Evolutionary conservation across 192 early-diverging fungal genomes (phyloP).

Genomic region (Coemansia interrupta): DNA sequence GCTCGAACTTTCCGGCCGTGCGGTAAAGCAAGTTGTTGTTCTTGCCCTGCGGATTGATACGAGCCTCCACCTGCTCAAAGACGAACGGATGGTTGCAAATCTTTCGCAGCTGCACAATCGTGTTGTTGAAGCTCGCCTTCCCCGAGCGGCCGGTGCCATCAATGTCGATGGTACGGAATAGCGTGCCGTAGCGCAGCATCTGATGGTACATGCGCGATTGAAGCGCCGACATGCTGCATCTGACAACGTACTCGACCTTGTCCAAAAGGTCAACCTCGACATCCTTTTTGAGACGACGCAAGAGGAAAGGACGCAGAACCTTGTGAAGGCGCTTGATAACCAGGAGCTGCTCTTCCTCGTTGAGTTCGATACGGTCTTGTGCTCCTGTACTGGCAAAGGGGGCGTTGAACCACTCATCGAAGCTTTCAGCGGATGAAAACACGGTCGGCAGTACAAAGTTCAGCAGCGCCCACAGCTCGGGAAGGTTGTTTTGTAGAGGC

Average conservation of each 20-base stretch:
- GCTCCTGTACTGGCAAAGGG: slow-evolving; percentile 79
- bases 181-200: slow-evolving; percentile 73
- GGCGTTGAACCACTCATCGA: slow-evolving; percentile 99
- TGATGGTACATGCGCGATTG: slow-evolving; percentile 83
- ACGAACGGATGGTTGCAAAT: slow-evolving; percentile 99
- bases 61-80: slow-evolving; percentile 85
- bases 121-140: slow-evolving; percentile 76
- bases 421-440: slow-evolving; percentile 93
- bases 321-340: slow-evolving; percentile 97
- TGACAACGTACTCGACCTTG: slow-evolving; percentile 92
- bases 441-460: slow-evolving; percentile 96
- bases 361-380: slow-evolving; percentile 87
- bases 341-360: slow-evolving; percentile 96
- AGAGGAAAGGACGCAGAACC: slow-evolving; percentile 92
- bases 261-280: slow-evolving; percentile 97
- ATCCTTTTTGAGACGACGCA: slow-evolving; percentile 95
- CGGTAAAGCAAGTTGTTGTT: slow-evolving; percentile 80
- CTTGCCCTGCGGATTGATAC: slow-evolving; percentile 67
- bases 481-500: slow-evolving; percentile 97
- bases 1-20: slow-evolving; percentile 92
- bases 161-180: slow-evolving; percentile 58
- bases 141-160: slow-evolving; percentile 37
- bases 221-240: slow-evolving; percentile 84
- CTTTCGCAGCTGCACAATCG: slow-evolving; percentile 97
- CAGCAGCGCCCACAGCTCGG: slow-evolving; percentile 92